Base-by-base conservation (phyloP, 768 basidiomycete species). In the Lyophyllum shimeji region DNA sequence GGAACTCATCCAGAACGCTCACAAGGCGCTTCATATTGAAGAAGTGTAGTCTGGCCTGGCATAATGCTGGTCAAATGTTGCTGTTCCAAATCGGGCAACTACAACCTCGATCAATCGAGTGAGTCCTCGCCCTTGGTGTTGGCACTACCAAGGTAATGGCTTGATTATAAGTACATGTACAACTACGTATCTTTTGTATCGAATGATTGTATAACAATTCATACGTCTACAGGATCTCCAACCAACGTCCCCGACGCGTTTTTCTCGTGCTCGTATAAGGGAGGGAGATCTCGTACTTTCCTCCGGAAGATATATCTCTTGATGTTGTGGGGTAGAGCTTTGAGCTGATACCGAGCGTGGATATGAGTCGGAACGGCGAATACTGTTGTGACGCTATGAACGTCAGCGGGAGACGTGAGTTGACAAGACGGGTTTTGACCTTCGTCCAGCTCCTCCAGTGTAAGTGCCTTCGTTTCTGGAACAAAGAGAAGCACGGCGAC, bases 1-100 rank as follows among this genome's bases (percentile, higher is more conserved):
- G 8, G 40, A 31, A 48, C 42, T 51, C 21, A 15, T 33, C 18
- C 39, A 8, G 43, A 31, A 25, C 50, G 74, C 90, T 80, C 71
- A 92, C 91, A 91, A 46, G 89, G 89, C 42, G 91, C 87, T 73
- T 93, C 91, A 69, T 92, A 93, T 59, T 90, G 87, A 55, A 93
- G 80, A 62, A 89, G 65, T 3, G 85, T 84, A 29, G 85, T 85
- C 68, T 87, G 86, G 34, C 60, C 52, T 59, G 83, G 80, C 87
- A 89, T 88, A 56, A 49, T 37, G 52, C 50, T 27, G 25, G 52
- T 51, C 29, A 24, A 52, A 33, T 12, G 3, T 40, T 5, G 39
- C 15, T 17, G n/a, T 31, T 53, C 42, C 18, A 43, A 46, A 55
- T 50, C 43, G 55, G 57, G 58, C 24, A 56, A 42, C 29, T 29